Evolutionary conservation across 192 early-diverging fungal genomes (phyloP).

Genomic region (Backusella tarrabulga): DNA sequence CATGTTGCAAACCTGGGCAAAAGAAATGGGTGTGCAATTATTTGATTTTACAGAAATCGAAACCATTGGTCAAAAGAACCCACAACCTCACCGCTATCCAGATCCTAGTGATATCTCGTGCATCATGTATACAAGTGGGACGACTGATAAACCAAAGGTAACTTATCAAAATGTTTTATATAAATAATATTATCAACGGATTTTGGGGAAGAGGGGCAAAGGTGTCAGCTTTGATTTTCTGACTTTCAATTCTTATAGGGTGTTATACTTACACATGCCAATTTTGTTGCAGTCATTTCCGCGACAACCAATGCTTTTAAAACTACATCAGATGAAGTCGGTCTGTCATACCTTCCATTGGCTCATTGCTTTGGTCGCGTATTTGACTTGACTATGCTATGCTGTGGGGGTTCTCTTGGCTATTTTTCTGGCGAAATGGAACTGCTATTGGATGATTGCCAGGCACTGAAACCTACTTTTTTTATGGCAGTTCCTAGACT

Average conservation of each 20-base stretch:
- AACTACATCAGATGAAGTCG: slow-evolving; percentile 18
- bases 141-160: slow-evolving; percentile 49
- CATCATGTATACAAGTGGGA: slow-evolving; percentile 65
- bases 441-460: slow-evolving; percentile 78
- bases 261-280: slow-evolving; percentile 73
- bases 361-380: slow-evolving; percentile 86
- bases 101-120: slow-evolving; percentile 60
- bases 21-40: slow-evolving; percentile 37
- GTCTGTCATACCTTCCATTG: slow-evolving; percentile 76
- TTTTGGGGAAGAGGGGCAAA: neutral
- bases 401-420: slow-evolving; percentile 65
- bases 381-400: slow-evolving; percentile 49
- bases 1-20: no score
- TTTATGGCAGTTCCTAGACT: slow-evolving; percentile 85
- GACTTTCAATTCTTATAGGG: slow-evolving; percentile 32
- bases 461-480: slow-evolving; percentile 75
- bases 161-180: neutral
- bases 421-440: slow-evolving; percentile 74
- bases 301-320: slow-evolving; percentile 5
- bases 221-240: neutral
- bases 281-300: slow-evolving; percentile 53
- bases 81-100: slow-evolving; percentile 47
- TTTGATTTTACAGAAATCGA: slow-evolving; percentile 43
- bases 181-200: neutral
- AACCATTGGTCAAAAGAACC: neutral